Percentiles rank a stretch among this genome's conserved stretches.
Evolutionary conservation across 2,329 filamentous ascomycete species (phyloP).

Genomic region (Gnomoniopsis smithogilvyi): DNA sequence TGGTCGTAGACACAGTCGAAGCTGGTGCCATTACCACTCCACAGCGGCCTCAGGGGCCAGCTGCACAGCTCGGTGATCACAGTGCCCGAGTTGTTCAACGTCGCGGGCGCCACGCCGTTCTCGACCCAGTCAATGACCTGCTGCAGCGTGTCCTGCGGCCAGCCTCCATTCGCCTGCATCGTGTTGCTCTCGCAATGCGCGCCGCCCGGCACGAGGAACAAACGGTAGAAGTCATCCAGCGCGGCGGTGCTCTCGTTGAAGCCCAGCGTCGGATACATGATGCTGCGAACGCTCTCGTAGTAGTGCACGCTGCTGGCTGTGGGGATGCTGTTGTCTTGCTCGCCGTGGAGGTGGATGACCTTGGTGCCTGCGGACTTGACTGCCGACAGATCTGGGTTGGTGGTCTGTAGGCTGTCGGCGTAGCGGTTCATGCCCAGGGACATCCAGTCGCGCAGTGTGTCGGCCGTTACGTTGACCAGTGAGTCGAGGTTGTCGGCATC

Average conservation of each 20-base stretch:
- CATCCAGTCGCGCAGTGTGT: slow-evolving; percentile 23
- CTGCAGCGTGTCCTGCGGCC: slow-evolving; percentile 16
- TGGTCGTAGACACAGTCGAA: slow-evolving; percentile 14
- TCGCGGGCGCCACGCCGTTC: slow-evolving; percentile 21
- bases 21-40: not conserved
- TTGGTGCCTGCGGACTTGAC: slow-evolving; percentile 26
- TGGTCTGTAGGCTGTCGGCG: slow-evolving; percentile 17
- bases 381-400: slow-evolving; percentile 26
- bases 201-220: slow-evolving; percentile 45
- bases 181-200: slow-evolving; percentile 34
- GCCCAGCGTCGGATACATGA: slow-evolving; percentile 23
- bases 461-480: slow-evolving; percentile 27
- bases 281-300: not conserved
- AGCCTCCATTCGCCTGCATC: slow-evolving; percentile 3
- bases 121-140: slow-evolving; percentile 29
- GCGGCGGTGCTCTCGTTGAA: slow-evolving; percentile 19
- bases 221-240: slow-evolving; percentile 43
- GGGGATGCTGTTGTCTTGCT: slow-evolving; percentile 26
- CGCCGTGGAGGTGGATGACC: slow-evolving; percentile 30
- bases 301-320: slow-evolving; percentile 14
- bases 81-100: slow-evolving; percentile 25
- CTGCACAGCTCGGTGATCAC: slow-evolving; percentile 34
- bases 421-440: slow-evolving; percentile 17
- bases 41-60: slow-evolving; percentile 29
- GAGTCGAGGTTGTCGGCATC: slow-evolving; percentile 24